Evolutionary conservation across 2,329 filamentous ascomycete species (phyloP).

Genomic region (Lachnellula occidentalis): DNA sequence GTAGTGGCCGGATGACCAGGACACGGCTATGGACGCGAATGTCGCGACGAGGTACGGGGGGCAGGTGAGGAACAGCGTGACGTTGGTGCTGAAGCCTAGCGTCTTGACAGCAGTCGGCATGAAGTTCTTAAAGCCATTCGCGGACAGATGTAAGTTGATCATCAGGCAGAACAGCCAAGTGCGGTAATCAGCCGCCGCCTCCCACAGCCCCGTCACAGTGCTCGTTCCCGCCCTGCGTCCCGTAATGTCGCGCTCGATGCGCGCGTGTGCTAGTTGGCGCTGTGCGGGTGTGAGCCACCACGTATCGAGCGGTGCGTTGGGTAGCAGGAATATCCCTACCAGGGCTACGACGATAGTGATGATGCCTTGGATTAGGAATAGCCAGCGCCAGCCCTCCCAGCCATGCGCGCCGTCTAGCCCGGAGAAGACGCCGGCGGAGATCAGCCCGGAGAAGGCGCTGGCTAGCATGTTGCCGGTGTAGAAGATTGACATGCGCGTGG

Average conservation of each 20-base stretch:
- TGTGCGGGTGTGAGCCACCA: conserved; percentile 17
- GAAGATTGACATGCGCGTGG: conserved; percentile 32
- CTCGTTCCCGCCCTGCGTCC: neutral
- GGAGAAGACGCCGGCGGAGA: conserved; percentile 33
- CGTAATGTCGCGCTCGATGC: conserved; percentile 11
- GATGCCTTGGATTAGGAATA: conserved; percentile 36
- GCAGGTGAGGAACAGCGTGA: conserved; percentile 17
- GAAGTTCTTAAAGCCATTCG: conserved; percentile 32
- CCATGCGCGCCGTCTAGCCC: conserved; percentile 33
- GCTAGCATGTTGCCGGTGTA: conserved; percentile 35
- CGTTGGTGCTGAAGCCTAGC: conserved; percentile 25
- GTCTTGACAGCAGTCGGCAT: conserved; percentile 25
- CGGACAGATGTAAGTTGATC: conserved; percentile 43
- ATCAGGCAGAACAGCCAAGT: conserved; percentile 42
- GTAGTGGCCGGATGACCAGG: conserved; percentile 8
- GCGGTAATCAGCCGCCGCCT: conserved; percentile 37
- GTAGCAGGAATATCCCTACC: conserved; percentile 33
- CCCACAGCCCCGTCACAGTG: conserved; percentile 37
- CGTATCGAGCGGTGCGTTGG: conserved; percentile 41
- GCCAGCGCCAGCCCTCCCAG: conserved; percentile 38
- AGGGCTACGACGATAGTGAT: conserved; percentile 12
- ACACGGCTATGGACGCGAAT: neutral
- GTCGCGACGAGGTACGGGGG: conserved; percentile 15
- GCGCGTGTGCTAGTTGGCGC: conserved; percentile 6
- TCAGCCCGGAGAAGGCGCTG: conserved; percentile 34